Conservation (phyloP, 768 basidiomycete species). For the Leccinum sublutescens region DNA sequence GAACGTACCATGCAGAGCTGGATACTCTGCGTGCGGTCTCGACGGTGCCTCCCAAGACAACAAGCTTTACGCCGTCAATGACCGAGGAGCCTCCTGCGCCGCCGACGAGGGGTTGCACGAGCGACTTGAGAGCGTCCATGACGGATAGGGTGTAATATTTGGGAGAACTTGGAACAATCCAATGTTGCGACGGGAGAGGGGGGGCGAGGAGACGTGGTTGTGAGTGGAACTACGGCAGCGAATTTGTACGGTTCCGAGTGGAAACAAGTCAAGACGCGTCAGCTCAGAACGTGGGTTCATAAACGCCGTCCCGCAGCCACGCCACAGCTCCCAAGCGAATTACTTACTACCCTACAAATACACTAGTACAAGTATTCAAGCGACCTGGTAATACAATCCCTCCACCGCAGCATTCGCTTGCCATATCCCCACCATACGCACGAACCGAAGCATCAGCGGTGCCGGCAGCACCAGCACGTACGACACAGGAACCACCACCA, state of each 20-base stretch:
- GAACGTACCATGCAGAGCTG: conserved; percentile 72
- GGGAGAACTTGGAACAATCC: conserved; percentile 33
- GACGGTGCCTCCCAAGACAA: conserved; percentile 84
- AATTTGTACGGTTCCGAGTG: conserved; percentile 10
- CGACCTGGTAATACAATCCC: conserved; percentile 49
- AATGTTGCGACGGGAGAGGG: conserved; percentile 34
- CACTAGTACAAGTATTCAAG: conserved; percentile 15
- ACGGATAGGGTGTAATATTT: conserved; percentile 17
- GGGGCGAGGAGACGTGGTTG: conserved; percentile 24
- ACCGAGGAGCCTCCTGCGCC: conserved; percentile 73
- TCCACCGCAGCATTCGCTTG: conserved; percentile 83
- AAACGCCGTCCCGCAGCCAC: conserved; percentile 21
- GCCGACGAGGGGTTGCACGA: conserved; percentile 78
- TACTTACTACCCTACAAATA: background rate
- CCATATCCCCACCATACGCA: conserved; percentile 71
- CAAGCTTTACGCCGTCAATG: conserved; percentile 88
- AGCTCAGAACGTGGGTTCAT: conserved; percentile 31
- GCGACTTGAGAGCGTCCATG: conserved; percentile 82
- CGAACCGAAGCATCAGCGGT: conserved; percentile 63
- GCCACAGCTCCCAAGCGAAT: conserved; percentile 30
- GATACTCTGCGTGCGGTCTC: conserved; percentile 82
- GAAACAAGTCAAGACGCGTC: conserved; percentile 40
- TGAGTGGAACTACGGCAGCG: conserved; percentile 17
- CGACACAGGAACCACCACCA: conserved; percentile 56
- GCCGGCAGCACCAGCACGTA: conserved; percentile 63